These are phyloP conservation scores for Laburnicola sp. DNA, from an alignment of 2,329 filamentous ascomycete species.

Conservation along the genomic window DNA sequence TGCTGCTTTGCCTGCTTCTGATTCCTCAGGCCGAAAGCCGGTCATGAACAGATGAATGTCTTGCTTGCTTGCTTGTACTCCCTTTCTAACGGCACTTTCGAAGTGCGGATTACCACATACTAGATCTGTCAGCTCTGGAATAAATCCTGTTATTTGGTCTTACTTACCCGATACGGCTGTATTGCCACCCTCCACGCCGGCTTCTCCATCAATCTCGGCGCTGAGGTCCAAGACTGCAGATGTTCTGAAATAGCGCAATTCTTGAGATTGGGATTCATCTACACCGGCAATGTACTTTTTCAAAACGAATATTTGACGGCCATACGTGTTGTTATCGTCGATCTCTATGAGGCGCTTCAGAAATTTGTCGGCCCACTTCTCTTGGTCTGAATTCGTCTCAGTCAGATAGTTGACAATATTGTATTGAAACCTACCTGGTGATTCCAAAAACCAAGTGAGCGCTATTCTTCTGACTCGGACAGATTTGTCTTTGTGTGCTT, in stretches of 20 bases:
- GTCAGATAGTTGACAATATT: too few species aligned
- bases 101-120: slow-evolving; percentile 17
- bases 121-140: not conserved
- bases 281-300: not conserved
- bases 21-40: slow-evolving; percentile 14
- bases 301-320: not conserved
- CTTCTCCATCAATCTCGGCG: slow-evolving; percentile 8
- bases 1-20: not conserved
- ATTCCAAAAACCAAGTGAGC: slow-evolving; percentile 15
- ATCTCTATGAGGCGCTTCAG: not conserved
- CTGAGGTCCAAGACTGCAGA: not conserved
- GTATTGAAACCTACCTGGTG: slow-evolving; percentile 9
- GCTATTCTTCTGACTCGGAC: slow-evolving; percentile 15
- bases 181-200: slow-evolving; percentile 13
- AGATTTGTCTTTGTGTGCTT: slow-evolving; percentile 11
- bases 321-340: slow-evolving; percentile 9
- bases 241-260: too few species aligned
- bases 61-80: not conserved
- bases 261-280: too few species aligned
- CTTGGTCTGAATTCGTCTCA: too few species aligned
- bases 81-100: slow-evolving; percentile 13
- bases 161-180: slow-evolving; percentile 15
- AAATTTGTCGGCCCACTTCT: too few species aligned
- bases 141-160: not conserved
- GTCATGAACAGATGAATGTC: slow-evolving; percentile 12